Base-by-base conservation (phyloP, 768 basidiomycete genomes). In the Galerina sulciceps region DNA sequence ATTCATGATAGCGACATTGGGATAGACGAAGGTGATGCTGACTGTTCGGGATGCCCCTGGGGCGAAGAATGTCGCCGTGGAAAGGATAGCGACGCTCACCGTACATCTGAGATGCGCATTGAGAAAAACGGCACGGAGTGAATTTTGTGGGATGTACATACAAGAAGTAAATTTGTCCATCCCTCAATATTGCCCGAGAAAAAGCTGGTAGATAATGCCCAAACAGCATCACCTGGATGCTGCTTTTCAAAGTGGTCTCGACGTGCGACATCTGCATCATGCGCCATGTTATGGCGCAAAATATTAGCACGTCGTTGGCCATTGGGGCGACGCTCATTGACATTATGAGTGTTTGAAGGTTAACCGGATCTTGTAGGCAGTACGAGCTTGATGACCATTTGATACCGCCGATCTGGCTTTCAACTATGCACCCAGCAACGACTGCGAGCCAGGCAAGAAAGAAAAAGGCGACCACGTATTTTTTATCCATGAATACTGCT, bases 111-210 rank as follows among this genome's bases (percentile, higher is more conserved):
- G 14, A 31, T 3, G 15, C 26, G 26, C n/a, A 11, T 10, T 26
- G 9, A 18, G 17, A 20, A 15, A 11, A 18, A 18, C 40, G 22
- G 6, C 18, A 13, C 6, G 2, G 36, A 48, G 17, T 13, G 9
- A 51, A 0, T 1, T 31, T 38, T 13, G 17, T 26, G 34, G 37
- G 5, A 69, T n/a, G n/a, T n/a, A n/a, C 73, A 40, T 52, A 76
- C 76, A 72, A 37, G 51, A 73, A 76, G 49, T 75, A 76, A 5
- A 59, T 48, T 56, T 74, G 75, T 0, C 74, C 71, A 13, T 73
- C 74, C 18, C 61, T 63, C 15, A 75, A 51, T 0, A 76, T 11
- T 1, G 61, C 50, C 42, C 62, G 67, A 0, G 71, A 70, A 20
- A 75, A 69, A 4, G 55, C 58, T 2, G 76, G 72, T 4, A 75